A percentile compares a stretch with the other conserved stretches of the same genome.
These are phyloP conservation scores for Ocimum tenuiflorum DNA, from an alignment of 257 asterid species.

Conservation along the genomic window DNA sequence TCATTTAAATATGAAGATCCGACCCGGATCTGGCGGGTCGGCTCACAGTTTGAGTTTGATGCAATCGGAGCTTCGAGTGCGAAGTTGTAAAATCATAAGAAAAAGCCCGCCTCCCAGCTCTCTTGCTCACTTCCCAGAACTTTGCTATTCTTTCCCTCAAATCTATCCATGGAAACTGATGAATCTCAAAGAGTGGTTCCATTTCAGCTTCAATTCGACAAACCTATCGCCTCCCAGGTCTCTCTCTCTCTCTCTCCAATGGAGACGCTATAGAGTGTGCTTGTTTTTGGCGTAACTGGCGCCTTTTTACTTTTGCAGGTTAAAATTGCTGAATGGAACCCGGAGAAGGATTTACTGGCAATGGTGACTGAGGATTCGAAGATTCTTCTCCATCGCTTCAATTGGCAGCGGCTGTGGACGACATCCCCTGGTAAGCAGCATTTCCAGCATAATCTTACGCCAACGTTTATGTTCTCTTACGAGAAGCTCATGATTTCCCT, in stretches of 20 bases:
- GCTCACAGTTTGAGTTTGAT: too few relatives aligned
- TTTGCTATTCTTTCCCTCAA: background rate
- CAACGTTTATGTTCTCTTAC: background rate
- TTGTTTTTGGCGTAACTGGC: conserved; percentile 5
- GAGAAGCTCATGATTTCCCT: background rate
- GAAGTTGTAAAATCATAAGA: background rate
- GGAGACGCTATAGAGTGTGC: background rate
- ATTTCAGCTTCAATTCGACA: conserved; percentile 92
- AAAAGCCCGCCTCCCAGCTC: conserved; percentile 26
- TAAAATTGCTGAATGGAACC: conserved; percentile 95
- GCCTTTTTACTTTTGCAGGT: conserved; percentile 37
- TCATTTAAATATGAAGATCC: background rate
- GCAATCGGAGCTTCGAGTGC: background rate
- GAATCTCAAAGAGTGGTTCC: conserved; percentile 48
- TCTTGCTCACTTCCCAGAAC: background rate
- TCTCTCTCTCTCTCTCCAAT: background rate
- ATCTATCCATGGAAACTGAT: conserved; percentile 47
- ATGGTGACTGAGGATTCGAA: conserved; percentile 89
- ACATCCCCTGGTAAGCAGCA: conserved; percentile 58
- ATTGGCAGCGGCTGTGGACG: conserved; percentile 98
- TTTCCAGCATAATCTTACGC: background rate
- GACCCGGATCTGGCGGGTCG: background rate
- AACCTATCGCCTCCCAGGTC: conserved; percentile 80
- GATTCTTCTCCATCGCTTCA: conserved; percentile 92
- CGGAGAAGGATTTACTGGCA: conserved; percentile 89